phyloP scores from a whole-genome alignment of 345 rosid genomes.

The Hevea brasiliensis region DNA sequence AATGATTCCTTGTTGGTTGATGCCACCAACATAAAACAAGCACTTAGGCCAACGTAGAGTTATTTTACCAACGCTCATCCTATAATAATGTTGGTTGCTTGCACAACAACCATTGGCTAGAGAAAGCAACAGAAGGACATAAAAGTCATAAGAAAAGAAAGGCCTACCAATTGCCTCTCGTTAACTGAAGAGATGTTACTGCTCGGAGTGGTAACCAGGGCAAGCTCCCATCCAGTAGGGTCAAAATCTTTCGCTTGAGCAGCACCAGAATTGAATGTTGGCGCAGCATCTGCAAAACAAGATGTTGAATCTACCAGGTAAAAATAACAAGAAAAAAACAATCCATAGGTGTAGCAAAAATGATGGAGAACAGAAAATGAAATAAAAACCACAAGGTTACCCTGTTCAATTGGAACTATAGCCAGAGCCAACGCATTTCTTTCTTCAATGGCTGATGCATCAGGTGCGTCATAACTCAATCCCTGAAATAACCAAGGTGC shows the following conservation, averaged over 20 bases:
- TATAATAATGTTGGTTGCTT: not conserved
- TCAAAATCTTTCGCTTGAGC: slow-evolving; percentile 62
- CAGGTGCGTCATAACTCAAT: slow-evolving; percentile 45
- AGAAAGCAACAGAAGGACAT: not conserved
- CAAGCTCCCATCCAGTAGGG: slow-evolving; percentile 97
- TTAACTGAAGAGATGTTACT: slow-evolving; percentile 65
- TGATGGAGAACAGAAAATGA: not conserved
- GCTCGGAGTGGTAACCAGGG: slow-evolving; percentile 78
- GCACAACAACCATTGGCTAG: not conserved
- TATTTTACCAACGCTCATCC: not conserved
- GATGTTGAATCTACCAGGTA: not conserved
- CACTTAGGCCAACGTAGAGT: not conserved
- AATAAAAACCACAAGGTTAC: slow-evolving; percentile 27
- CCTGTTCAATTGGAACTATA: slow-evolving; percentile 66
- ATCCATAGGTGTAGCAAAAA: not conserved
- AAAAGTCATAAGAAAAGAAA: not conserved
- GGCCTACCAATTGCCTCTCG: slow-evolving; percentile 84
- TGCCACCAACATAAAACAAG: not conserved
- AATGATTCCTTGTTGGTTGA: not conserved
- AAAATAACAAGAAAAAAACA: slow-evolving; percentile 8
- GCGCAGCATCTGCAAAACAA: slow-evolving; percentile 41
- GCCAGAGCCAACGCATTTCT: slow-evolving; percentile 92
- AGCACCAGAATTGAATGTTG: slow-evolving; percentile 52
- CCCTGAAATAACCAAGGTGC: slow-evolving; percentile 48
- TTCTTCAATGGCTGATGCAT: slow-evolving; percentile 80